These are phyloP conservation scores for Moesziomyces sp. DNA, from an alignment of 1,284 basidiomycete species.

Conservation along the genomic window DNA sequence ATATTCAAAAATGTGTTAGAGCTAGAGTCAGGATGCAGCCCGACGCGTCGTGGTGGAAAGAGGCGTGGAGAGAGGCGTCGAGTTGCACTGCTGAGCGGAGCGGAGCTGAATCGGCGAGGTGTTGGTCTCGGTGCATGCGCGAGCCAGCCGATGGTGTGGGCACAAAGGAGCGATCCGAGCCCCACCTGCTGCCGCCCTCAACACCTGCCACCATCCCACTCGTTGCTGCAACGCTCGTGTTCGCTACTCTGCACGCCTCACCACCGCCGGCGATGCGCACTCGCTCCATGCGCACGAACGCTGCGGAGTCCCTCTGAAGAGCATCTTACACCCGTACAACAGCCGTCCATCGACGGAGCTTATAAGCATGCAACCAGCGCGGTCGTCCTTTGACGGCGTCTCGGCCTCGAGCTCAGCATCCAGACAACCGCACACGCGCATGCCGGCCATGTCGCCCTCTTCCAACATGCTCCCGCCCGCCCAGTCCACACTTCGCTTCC, in stretches of 20 bases:
- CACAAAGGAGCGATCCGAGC: constrained; percentile 15
- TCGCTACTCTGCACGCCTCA: neutral
- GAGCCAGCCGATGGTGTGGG: neutral
- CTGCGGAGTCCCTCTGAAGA: no score
- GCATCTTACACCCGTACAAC: no score
- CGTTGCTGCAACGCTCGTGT: neutral
- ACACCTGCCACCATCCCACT: neutral
- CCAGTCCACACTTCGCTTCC: constrained; percentile 36
- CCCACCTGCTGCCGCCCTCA: neutral
- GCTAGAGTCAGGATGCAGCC: no score
- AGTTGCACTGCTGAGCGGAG: constrained; percentile 1
- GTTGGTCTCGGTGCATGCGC: constrained; percentile 12
- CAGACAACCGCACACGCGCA: constrained; percentile 1
- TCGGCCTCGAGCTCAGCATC: constrained; percentile 16
- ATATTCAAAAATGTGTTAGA: no score
- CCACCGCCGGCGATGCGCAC: neutral
- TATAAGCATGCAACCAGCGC: no score
- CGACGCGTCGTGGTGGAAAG: constrained; percentile 3
- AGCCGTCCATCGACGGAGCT: no score
- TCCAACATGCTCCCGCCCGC: constrained; percentile 34
- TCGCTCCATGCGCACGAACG: no score
- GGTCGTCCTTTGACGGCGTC: constrained; percentile 2
- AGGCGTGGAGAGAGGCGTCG: constrained; percentile 5
- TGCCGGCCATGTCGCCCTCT: constrained; percentile 1
- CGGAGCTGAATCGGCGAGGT: constrained; percentile 7